A percentile compares a stretch with the other conserved stretches of the same genome.
These are phyloP conservation scores for Leishmania braziliensis DNA, from an alignment of 208 protist genomes.

Conservation along the genomic window DNA sequence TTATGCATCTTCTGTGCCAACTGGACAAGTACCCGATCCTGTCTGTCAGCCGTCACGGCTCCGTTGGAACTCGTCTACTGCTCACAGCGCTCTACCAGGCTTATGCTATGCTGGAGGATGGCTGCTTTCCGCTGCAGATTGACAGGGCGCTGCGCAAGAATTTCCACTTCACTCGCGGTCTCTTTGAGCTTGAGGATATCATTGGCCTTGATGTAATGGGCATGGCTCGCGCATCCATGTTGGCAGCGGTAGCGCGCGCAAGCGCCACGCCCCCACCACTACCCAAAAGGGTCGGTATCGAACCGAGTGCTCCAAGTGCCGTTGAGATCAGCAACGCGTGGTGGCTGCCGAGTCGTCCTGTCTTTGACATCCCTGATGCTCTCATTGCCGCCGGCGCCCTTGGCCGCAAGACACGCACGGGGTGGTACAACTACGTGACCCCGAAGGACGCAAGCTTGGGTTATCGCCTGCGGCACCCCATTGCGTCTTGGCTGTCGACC, in stretches of 20 bases:
- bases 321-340: conserved; percentile 31
- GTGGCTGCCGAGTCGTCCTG: conserved; percentile 41
- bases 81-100: conserved; percentile 72
- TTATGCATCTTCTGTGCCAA: conserved; percentile 48
- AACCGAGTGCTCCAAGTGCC: conserved; percentile 15
- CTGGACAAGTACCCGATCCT: conserved; percentile 82
- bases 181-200: conserved; percentile 86
- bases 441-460: conserved; percentile 15
- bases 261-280: neutral
- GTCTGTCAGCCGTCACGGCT: conserved; percentile 63
- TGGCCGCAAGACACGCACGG: conserved; percentile 74
- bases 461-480: conserved; percentile 31
- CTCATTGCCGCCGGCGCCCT: conserved; percentile 55
- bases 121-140: conserved; percentile 77
- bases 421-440: conserved; percentile 76
- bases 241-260: neutral
- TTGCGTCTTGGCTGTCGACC: conserved; percentile 26
- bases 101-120: conserved; percentile 83
- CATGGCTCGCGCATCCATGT: conserved; percentile 26
- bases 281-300: conserved; percentile 9
- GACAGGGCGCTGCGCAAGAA: conserved; percentile 59
- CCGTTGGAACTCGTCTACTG: conserved; percentile 77
- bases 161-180: conserved; percentile 78
- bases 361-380: conserved; percentile 50
- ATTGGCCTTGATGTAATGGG: conserved; percentile 80